Percentiles rank a stretch among this genome's conserved stretches.
Conservation (phyloP, 2,329 filamentous ascomycete genomes). For the Lachnellula cervina region DNA sequence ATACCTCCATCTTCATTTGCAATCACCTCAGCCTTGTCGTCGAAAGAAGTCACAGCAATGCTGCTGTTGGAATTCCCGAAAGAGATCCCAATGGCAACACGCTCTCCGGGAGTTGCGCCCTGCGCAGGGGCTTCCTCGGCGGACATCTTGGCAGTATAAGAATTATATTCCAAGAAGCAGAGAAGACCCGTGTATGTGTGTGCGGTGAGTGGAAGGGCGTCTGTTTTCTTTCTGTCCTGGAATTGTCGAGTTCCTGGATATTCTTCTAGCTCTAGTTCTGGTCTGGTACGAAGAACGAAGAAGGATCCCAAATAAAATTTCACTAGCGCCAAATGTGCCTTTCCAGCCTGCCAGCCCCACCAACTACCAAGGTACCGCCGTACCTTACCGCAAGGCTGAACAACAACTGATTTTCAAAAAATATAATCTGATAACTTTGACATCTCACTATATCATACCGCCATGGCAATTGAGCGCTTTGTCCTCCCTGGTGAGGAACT, state of each 20-base stretch:
- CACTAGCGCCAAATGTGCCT: conserved; percentile 21
- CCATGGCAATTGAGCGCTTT: conserved; percentile 43
- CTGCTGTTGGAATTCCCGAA: conserved; percentile 99
- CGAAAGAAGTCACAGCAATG: conserved; percentile 86
- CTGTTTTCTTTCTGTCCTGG: conserved; percentile 2
- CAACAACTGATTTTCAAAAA: background rate
- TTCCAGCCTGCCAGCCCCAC: conserved; percentile 8
- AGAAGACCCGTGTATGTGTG: background rate
- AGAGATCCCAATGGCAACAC: conserved; percentile 84
- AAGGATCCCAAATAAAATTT: conserved; percentile 25
- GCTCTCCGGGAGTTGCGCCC: conserved; percentile 47
- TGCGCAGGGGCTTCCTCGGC: conserved; percentile 21
- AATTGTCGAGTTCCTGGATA: conserved; percentile 14
- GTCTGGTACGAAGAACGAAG: too few relatives aligned
- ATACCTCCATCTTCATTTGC: conserved; percentile 96
- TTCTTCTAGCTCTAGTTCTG: conserved; percentile 6
- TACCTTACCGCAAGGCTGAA: conserved; percentile 28
- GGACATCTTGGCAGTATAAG: conserved; percentile 24
- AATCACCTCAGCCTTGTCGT: conserved; percentile 96
- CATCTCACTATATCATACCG: background rate
- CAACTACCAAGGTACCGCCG: background rate
- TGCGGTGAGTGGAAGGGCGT: background rate
- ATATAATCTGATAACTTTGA: background rate
- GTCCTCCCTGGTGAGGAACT: conserved; percentile 81
- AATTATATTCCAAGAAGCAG: background rate